Base-by-base conservation (phyloP, 2,329 filamentous ascomycete genomes). In the Fusarium poae region DNA sequence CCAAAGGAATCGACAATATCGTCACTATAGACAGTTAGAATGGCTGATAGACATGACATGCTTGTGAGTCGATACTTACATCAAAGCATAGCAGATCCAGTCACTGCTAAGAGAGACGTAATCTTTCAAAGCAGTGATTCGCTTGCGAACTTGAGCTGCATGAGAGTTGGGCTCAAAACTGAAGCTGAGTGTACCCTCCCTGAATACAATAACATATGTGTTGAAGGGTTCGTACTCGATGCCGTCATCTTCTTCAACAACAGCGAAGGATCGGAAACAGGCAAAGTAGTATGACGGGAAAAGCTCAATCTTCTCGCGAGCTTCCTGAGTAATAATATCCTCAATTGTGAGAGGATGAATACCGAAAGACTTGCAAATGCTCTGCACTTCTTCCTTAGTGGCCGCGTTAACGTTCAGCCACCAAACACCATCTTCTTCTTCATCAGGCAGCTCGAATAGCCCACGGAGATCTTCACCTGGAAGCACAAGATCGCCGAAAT, bases 221-320 rank as follows among this genome's bases (percentile, higher is more conserved):
- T 98, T 97, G 82, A 97, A 93, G 0, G 96, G 94, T 75, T 97
- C 94, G 75, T 97, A 91, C 76, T 97, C 97, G 59, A 92, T 88
- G 50, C 91, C 90, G 34, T 90, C 87, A 72, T 92, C 91, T 72
- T 97, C 92, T 70, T 93, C 84, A 56, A 95, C 91, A 12, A 87
- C 82, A 72, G 89, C 92, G 83, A 98, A 99, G 3, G 94, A 97
- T 54, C 95, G 90, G 86, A 98, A 99, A 79, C 93, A 97, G 51
- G 97, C 93, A 79, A 99, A 98, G 81, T 99, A 99, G 82, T 99
- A 99, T 42, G 94, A 93, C 25, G 93, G 92, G 82, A 99, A 99
- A 25, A 99, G 86, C 80, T 99, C 96, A 57, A 99, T 97, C 84
- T 99, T 99, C 82, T 99, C 96, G 43, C 96, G 94, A 13, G 94